Evolutionary conservation across 495 filamentous ascomycete genomes (phyloP).

Genomic region (Pyrenula massariospora): DNA sequence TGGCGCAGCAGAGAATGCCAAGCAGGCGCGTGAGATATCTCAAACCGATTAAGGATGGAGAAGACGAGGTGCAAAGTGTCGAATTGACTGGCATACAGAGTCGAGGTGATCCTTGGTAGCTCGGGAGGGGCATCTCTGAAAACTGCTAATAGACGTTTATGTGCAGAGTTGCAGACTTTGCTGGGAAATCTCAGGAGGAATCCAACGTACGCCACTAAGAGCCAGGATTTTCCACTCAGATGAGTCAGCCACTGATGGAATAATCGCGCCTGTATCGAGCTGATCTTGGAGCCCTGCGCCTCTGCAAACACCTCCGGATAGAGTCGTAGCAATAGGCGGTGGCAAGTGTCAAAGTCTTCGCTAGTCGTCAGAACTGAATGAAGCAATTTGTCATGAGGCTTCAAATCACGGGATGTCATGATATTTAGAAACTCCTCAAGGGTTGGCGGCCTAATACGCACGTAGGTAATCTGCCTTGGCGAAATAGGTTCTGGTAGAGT

Average conservation of each 20-base stretch:
- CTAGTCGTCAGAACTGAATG: constrained; percentile 35
- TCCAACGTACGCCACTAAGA: background rate
- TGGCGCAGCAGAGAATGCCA: background rate
- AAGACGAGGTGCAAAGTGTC: background rate
- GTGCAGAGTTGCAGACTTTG: background rate
- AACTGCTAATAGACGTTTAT: background rate
- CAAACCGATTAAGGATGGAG: background rate
- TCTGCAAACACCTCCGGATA: constrained; percentile 5
- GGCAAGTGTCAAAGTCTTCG: constrained; percentile 26
- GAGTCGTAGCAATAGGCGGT: constrained; percentile 25
- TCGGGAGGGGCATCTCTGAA: background rate
- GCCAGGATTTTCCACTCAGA: background rate
- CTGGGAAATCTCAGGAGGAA: background rate
- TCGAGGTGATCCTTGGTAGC: background rate
- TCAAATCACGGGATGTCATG: constrained; percentile 38
- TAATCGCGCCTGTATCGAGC: constrained; percentile 8
- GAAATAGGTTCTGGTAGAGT: constrained; percentile 41
- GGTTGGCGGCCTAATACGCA: constrained; percentile 41
- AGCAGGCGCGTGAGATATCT: background rate
- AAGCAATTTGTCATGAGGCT: constrained; percentile 23
- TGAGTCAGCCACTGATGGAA: background rate
- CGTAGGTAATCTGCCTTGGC: constrained; percentile 45
- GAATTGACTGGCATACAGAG: background rate
- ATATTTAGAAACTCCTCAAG: constrained; percentile 38
- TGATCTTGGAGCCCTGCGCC: constrained; percentile 2